Conservation (phyloP, 805 yeast genomes). For the Yarrowia bubula region DNA sequence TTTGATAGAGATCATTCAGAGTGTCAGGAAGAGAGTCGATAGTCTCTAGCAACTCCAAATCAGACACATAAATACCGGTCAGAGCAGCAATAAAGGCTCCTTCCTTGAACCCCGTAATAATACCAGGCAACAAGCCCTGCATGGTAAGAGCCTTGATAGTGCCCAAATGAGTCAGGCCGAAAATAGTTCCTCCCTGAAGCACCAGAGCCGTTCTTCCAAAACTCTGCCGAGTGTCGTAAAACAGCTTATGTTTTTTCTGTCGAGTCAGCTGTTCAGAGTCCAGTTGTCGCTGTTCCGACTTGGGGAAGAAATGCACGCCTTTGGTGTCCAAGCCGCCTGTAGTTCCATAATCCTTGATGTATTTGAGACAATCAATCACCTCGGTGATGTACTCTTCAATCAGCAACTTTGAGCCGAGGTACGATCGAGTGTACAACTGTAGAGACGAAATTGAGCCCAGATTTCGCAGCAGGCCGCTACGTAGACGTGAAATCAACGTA, state of each 20-base stretch:
- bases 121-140: conserved; percentile 74
- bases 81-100: conserved; percentile 92
- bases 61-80: conserved; percentile 64
- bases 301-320: conserved; percentile 22
- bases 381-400: conserved; percentile 85
- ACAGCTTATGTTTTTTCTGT: conserved; percentile 68
- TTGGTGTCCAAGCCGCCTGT: conserved; percentile 5
- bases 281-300: conserved; percentile 35
- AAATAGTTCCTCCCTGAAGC: conserved; percentile 91
- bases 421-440: conserved; percentile 73
- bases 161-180: conserved; percentile 92
- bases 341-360: conserved; percentile 46
- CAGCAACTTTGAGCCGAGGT: conserved; percentile 81
- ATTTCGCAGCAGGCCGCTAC: conserved; percentile 83
- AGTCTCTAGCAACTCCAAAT: conserved; percentile 55
- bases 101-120: conserved; percentile 87
- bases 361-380: conserved; percentile 65
- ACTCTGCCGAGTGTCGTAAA: conserved; percentile 81
- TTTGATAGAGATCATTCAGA: neutral
- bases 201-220: conserved; percentile 88
- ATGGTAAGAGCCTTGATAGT: conserved; percentile 80
- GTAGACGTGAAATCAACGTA: conserved; percentile 59
- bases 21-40: conserved; percentile 37
- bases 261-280: conserved; percentile 31
- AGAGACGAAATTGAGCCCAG: conserved; percentile 87